phyloP scores from a whole-genome alignment of 257 asterid species.

The Leonotis leonurus region DNA sequence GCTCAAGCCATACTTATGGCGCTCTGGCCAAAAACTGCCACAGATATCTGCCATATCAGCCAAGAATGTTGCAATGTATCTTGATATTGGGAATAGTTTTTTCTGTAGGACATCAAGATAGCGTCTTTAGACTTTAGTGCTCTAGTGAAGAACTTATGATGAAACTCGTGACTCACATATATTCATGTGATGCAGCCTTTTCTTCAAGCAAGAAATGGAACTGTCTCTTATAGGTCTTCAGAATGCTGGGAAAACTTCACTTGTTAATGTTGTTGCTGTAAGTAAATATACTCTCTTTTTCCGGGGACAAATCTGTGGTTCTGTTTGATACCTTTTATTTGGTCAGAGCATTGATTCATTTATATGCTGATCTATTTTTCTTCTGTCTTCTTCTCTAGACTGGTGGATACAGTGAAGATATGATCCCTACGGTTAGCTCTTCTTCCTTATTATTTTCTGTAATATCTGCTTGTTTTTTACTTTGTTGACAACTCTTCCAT shows the following conservation, averaged over 20 bases:
- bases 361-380: not conserved
- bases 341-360: slow-evolving; percentile 12
- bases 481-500: not conserved
- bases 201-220: slow-evolving; percentile 99
- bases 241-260: slow-evolving; percentile 99
- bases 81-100: not conserved
- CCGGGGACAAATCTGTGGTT: not conserved
- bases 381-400: slow-evolving; percentile 45
- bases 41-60: not conserved
- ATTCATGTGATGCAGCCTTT: slow-evolving; percentile 56
- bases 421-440: slow-evolving; percentile 98
- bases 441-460: not conserved
- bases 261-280: slow-evolving; percentile 93
- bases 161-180: not conserved
- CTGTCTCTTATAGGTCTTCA: slow-evolving; percentile 95
- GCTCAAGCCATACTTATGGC: not conserved
- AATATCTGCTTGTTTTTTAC: not conserved
- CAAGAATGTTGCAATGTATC: not conserved
- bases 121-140: no score
- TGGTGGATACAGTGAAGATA: slow-evolving; percentile 98
- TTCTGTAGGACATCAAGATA: no score
- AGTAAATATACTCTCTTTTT: slow-evolving; percentile 27
- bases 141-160: not conserved
- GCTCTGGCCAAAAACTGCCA: not conserved
- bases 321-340: not conserved